These are phyloP conservation scores for Serendipita sp. DNA, from an alignment of 768 basidiomycete genomes.

Conservation along the genomic window DNA sequence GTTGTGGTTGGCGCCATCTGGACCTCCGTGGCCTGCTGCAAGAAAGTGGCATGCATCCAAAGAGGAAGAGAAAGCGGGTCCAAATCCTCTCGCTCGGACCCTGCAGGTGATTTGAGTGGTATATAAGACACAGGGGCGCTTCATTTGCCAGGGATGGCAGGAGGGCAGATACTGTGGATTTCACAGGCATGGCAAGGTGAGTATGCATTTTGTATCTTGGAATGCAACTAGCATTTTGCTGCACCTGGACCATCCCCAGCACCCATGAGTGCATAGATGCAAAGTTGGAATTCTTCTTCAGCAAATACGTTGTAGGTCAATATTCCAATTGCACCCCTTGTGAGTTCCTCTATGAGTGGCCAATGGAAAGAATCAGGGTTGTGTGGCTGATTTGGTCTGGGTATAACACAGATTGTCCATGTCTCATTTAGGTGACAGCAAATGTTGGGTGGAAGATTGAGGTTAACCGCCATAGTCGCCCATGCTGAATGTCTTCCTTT, in stretches of 20 bases:
- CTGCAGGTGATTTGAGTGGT: not conserved
- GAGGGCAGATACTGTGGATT: conserved; percentile 19
- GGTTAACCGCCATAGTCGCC: conserved; percentile 29
- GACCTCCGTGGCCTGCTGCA: conserved; percentile 17
- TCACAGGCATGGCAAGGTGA: conserved; percentile 26
- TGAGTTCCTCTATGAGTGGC: conserved; percentile 24
- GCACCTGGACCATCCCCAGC: conserved; percentile 22
- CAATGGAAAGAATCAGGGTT: conserved; percentile 26
- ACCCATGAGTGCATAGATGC: conserved; percentile 19
- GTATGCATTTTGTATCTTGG: conserved; percentile 27
- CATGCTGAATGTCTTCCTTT: conserved; percentile 22
- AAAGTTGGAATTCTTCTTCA: conserved; percentile 18
- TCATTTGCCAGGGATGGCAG: not conserved
- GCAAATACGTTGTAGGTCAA: conserved; percentile 19
- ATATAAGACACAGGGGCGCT: not conserved
- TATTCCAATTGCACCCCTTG: conserved; percentile 24
- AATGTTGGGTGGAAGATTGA: conserved; percentile 29
- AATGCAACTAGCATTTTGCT: conserved; percentile 18
- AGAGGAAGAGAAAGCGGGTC: conserved; percentile 23
- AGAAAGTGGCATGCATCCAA: conserved; percentile 20
- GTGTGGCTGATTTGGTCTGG: conserved; percentile 29
- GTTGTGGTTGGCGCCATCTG: conserved; percentile 15
- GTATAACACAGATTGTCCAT: conserved; percentile 29
- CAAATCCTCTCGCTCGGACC: conserved; percentile 1
- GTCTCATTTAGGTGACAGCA: conserved; percentile 24